Evolutionary conservation across 2,329 filamentous ascomycete genomes (phyloP).

Genomic region (Ophiostoma ulmi): DNA sequence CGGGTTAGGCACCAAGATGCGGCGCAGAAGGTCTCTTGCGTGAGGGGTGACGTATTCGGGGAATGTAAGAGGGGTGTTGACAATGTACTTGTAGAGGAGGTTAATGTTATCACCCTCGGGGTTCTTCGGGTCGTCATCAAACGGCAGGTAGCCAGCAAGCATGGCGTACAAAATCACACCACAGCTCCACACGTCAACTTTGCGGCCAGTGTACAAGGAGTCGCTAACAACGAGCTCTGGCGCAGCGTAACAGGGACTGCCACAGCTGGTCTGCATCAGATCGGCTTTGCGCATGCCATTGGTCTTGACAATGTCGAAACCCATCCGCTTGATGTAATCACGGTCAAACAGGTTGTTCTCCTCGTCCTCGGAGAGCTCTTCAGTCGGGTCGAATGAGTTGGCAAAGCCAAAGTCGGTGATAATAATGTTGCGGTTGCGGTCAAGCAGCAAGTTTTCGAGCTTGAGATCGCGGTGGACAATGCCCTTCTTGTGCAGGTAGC

Average conservation of each 20-base stretch:
- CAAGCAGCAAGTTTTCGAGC: conserved; percentile 88
- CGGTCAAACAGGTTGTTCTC: conserved; percentile 82
- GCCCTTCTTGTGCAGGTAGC: conserved; percentile 96
- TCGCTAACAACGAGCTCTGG: conserved; percentile 97
- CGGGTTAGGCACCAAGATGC: conserved; percentile 92
- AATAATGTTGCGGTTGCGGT: conserved; percentile 97
- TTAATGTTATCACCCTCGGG: conserved; percentile 99
- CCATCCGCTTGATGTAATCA: conserved; percentile 79
- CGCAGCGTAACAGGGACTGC: conserved; percentile 94
- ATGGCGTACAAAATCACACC: conserved; percentile 98
- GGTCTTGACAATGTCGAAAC: conserved; percentile 71
- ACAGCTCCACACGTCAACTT: conserved; percentile 99
- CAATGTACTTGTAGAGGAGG: conserved; percentile 97
- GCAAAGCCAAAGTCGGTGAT: conserved; percentile 99
- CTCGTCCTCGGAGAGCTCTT: conserved; percentile 85
- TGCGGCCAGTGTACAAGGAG: conserved; percentile 91
- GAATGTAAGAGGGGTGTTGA: conserved; percentile 92
- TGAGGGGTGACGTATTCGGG: conserved; percentile 98
- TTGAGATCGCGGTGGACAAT: conserved; percentile 97
- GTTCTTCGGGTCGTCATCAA: conserved; percentile 96
- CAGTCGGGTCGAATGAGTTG: conserved; percentile 87
- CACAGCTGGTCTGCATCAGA: conserved; percentile 98
- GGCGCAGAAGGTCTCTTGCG: conserved; percentile 81
- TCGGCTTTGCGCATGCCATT: conserved; percentile 81
- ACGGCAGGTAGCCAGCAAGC: conserved; percentile 94